Base-by-base conservation (phyloP, 441 rosid species). In the Hypseocharis bilobata region DNA sequence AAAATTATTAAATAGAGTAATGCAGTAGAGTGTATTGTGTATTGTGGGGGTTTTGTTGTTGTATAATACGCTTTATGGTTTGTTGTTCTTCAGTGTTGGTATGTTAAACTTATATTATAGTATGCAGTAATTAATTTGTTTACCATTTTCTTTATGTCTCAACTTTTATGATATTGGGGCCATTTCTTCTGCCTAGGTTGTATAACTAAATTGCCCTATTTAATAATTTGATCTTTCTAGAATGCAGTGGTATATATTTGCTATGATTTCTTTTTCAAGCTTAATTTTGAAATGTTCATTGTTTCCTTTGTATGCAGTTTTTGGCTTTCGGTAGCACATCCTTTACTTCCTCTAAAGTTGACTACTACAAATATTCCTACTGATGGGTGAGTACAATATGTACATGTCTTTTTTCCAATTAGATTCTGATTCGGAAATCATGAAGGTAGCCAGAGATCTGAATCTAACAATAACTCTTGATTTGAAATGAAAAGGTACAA, bases 291-390 rank as follows among this genome's bases (percentile, higher is more conserved):
- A 34, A 67, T 65, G 1, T 72, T 25, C 13, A n/a, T 47, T 62
- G 7, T 56, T 22, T 32, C 45, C 52, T 66, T 67, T 27, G 62
- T 81, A 23, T 76, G 51, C 87, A 94, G 99, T 63, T 94, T 94
- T 75, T 91, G 80, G 88, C 80, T 80, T 73, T 66, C 91, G 10
- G 62, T 83, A 66, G 82, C 78, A 4, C 87, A 88, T 75, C 96
- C 92, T 32, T 75, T 94, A 22, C 63, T 22, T 67, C 89, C 99
- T 65, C 83, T 85, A 75, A 94, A 83, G 88, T 65, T 91, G 83
- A 68, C 72, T 58, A 63, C 81, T 55, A 62, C 88, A 3, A 78
- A 60, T 79, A 68, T 84, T 70, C 88, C 88, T 56, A 59, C 83
- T 66, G 98, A 94, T 74, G 94, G 91, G 99, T 91, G 77, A 81